Conservation (phyloP, 371 early-diverging fungal species). For the Mycotypha africana region DNA sequence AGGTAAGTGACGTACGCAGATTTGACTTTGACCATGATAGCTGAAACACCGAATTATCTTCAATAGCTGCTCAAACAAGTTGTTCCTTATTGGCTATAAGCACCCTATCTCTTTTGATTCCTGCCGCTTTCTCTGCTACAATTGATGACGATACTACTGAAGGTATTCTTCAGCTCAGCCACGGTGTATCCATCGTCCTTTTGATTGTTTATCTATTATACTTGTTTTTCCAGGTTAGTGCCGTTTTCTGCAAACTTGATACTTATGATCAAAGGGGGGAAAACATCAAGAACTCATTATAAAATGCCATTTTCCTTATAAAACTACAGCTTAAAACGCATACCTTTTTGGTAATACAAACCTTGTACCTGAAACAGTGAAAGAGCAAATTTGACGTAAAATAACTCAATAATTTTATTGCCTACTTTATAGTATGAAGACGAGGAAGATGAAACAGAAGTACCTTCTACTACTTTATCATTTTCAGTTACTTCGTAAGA, state of each 20-base stretch:
- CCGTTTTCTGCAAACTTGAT: too few relatives aligned
- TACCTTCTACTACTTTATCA: slow-evolving; percentile 42
- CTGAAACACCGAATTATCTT: background rate
- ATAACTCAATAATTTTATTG: background rate
- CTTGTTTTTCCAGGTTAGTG: slow-evolving; percentile 62
- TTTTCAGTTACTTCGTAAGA: slow-evolving; percentile 32
- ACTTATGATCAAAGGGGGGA: too few relatives aligned
- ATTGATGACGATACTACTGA: slow-evolving; percentile 16
- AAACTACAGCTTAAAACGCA: slow-evolving; percentile 63
- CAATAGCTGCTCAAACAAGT: slow-evolving; percentile 65
- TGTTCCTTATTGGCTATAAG: slow-evolving; percentile 74
- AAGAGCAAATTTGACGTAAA: background rate
- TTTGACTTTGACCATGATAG: too few relatives aligned
- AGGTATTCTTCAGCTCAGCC: slow-evolving; percentile 58
- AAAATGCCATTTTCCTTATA: slow-evolving; percentile 4
- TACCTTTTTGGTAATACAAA: slow-evolving; percentile 36
- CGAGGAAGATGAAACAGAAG: slow-evolving; percentile 43
- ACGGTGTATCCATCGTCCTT: slow-evolving; percentile 68
- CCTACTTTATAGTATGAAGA: slow-evolving; percentile 47
- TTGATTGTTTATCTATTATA: slow-evolving; percentile 66
- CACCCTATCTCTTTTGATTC: slow-evolving; percentile 71
- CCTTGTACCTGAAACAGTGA: slow-evolving; percentile 1
- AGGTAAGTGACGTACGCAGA: slow-evolving; percentile 23
- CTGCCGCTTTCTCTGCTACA: slow-evolving; percentile 67
- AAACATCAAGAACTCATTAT: too few relatives aligned